phyloP scores from a whole-genome alignment of 2,329 filamentous ascomycete species.

The Botrytis paeoniae region DNA sequence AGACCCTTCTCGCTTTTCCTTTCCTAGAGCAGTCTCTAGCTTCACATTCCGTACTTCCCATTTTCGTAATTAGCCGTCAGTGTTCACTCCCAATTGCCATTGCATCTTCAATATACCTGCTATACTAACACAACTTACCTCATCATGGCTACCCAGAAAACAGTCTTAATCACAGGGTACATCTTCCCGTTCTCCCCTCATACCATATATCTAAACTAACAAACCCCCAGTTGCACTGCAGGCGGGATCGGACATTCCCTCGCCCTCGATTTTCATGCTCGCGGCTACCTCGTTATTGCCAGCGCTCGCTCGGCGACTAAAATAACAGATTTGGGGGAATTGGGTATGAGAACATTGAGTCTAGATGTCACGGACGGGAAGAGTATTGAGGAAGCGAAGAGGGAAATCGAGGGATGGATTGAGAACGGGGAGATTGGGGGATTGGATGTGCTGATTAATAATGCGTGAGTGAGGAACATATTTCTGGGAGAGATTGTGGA shows the following conservation, averaged over 20 bases:
- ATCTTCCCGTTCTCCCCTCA: background rate
- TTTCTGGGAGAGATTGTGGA: background rate
- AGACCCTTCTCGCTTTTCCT: background rate
- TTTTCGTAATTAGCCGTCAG: background rate
- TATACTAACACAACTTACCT: background rate
- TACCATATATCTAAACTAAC: background rate
- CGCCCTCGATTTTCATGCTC: conserved; percentile 40
- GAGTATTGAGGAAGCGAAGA: conserved; percentile 29
- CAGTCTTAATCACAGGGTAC: conserved; percentile 12
- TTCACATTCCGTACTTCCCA: background rate
- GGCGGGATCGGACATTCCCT: conserved; percentile 44
- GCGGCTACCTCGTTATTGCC: conserved; percentile 43
- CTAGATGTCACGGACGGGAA: conserved; percentile 42
- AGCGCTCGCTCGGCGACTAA: conserved; percentile 41
- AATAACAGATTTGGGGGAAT: conserved; percentile 31
- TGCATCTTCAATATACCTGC: background rate
- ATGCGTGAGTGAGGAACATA: conserved; percentile 51
- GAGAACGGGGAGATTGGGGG: conserved; percentile 56
- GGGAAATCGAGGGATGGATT: conserved; percentile 35
- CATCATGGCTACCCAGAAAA: background rate
- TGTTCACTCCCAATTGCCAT: background rate
- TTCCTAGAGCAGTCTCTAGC: background rate
- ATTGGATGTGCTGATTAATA: conserved; percentile 88
- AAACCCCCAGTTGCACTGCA: conserved; percentile 26
- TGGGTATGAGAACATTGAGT: conserved; percentile 40